Evolutionary conservation across 139 green algal genomes (phyloP), one percentile per base, ranked within the genome.

Genomic region (Nannochloris sp.): DNA sequence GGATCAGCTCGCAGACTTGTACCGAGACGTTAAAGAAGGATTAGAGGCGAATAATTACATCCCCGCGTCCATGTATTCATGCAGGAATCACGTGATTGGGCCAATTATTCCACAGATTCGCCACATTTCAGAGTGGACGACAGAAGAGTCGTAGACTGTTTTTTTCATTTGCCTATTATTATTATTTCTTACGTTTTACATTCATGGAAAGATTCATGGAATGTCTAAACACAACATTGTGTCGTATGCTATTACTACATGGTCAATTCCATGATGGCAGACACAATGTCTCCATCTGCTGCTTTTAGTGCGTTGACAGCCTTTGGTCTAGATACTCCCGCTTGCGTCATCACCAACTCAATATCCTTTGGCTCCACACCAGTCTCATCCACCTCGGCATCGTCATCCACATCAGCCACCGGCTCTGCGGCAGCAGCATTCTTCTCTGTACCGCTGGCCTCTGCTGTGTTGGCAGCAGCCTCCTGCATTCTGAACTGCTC

Each of bases 301-400:
- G 77, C 84, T 74, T 96, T 96, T 23, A 99, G 84, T 6, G 93
- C 92, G 64, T 85, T 87, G 28, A 98, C 82, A 6, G 93, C 93
- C 82, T 95, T 96, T 31, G 59, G 62, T 10, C 91, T 76, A 25
- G 67, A 82, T 17, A 97, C 93, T 56, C 82, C 86, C 14, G 93
- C 93, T 77, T 97, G 86, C 12, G 88, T 93, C 90, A 98, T 97
- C 46, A 99, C 93, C 49, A 99, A 86, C 78, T 99, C 93, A 73
- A 99, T 95, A 76, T 99, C 93, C 85, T 98, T 99, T 71, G 83
- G 50, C 80, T 97, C 93, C 31, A 99, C 82, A 14, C 89, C 93
- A 33, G 67, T 82, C 74, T 95, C 92, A 70, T 99, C 93, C 25
- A 99, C 87, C 49, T 91, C 83, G 49, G 91, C 89, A 31, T 63